Conservation (phyloP, 371 early-diverging fungal genomes). For the Apophysomyces trapeziformis region DNA sequence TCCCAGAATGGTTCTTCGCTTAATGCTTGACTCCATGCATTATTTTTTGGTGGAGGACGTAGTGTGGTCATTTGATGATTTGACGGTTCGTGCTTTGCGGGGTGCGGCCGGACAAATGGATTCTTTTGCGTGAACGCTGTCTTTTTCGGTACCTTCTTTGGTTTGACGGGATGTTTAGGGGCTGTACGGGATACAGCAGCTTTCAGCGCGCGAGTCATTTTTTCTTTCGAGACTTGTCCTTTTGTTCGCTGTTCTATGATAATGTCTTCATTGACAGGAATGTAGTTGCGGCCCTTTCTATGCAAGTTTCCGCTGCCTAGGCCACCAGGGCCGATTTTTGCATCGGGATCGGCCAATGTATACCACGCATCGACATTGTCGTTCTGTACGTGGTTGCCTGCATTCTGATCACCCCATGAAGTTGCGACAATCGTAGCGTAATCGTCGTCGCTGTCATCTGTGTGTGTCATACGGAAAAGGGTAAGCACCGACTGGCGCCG, state of each 20-base stretch:
- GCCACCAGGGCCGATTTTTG: slow-evolving; percentile 27
- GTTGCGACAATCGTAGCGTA: slow-evolving; percentile 20
- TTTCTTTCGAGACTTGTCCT: slow-evolving; percentile 13
- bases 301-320: slow-evolving; percentile 31
- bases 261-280: slow-evolving; percentile 26
- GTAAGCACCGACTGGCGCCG: background rate
- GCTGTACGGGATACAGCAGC: background rate
- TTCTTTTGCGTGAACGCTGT: background rate
- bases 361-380: slow-evolving; percentile 19
- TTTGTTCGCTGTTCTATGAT: slow-evolving; percentile 27
- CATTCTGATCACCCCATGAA: slow-evolving; percentile 17
- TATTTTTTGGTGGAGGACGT: slow-evolving; percentile 19
- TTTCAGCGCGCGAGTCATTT: background rate
- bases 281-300: slow-evolving; percentile 29
- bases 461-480: slow-evolving; percentile 1
- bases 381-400: background rate
- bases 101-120: background rate
- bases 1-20: slow-evolving; percentile 25
- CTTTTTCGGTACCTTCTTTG: background rate
- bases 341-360: slow-evolving; percentile 22
- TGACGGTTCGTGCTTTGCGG: background rate
- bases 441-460: slow-evolving; percentile 23
- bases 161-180: slow-evolving; percentile 5
- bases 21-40: slow-evolving; percentile 19
- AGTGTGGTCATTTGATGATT: background rate